Evolutionary conservation across 495 filamentous ascomycete species (phyloP), one percentile per base, ranked within the genome.

Genomic region (Aspergillus cavernicola): DNA sequence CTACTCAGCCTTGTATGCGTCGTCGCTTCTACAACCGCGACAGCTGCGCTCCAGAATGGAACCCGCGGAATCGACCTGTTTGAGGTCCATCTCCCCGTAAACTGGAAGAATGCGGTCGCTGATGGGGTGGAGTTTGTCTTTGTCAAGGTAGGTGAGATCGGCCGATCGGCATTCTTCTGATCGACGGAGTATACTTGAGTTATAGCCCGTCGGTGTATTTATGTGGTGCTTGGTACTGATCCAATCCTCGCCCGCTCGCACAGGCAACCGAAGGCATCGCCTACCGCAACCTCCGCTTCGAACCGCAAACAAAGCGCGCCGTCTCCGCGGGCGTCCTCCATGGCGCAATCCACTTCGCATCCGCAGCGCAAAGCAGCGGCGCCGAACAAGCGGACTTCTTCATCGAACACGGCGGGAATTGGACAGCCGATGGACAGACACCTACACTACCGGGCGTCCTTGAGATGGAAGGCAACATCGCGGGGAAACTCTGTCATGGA

Each of bases 401-500:
- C 70, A 51, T 83, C 51, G 66, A 74, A 0, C 68, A 86, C 58
- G 84, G 84, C 26, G 84, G 84, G 16, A 81, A 80, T 41, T 86
- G 83, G 84, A 72, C 75, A 8, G 59, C 52, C 19, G 84, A 87
- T 56, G 81, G 82, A 28, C 76, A 75, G n/a, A n/a, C n/a, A n/a
- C n/a, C n/a, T 48, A 87, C 83, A 6, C 72, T 87, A 0, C 84
- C 84, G 0, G 84, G 84, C 2, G 86, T 86, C 82, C 70, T 87
- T 12, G 84, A 86, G 62, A 71, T 87, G 20, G 84, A 87, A 65
- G 76, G 74, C 57, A 69, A 70, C 38, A 63, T 71, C 19, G 66
- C 67, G 9, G 71, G 75, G 13, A 58, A 66, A 9, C 67, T 65
- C 8, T 85, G 82, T 64, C 82, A 75, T 55, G 80, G 80, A 0